A percentile compares a stretch with the other conserved stretches of the same genome.
These are phyloP conservation scores for Alternaria sp. DNA, from an alignment of 2,329 filamentous ascomycete genomes.

Conservation along the genomic window DNA sequence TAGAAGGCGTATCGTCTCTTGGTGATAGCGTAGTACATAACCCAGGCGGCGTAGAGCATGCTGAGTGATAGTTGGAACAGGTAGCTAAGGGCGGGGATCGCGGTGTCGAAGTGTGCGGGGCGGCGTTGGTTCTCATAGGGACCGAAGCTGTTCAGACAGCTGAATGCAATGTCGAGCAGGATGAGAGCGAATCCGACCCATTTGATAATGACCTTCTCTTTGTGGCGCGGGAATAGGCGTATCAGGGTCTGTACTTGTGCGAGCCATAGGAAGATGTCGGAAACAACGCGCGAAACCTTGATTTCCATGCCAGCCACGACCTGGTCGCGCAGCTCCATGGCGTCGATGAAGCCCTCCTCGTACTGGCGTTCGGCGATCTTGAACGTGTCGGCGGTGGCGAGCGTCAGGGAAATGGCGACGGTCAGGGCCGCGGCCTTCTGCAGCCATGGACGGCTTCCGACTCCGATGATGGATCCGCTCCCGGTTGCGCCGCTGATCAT, in stretches of 20 bases:
- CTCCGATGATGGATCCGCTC: constrained; percentile 71
- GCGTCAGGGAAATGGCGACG: constrained; percentile 82
- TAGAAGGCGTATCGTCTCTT: constrained; percentile 92
- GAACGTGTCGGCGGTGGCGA: constrained; percentile 92
- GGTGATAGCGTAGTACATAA: constrained; percentile 90
- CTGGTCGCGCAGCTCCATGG: constrained; percentile 72
- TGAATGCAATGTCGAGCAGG: constrained; percentile 87
- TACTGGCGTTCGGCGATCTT: constrained; percentile 84
- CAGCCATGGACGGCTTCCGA: constrained; percentile 91
- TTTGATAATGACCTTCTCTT: constrained; percentile 98
- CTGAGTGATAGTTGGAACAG: constrained; percentile 87
- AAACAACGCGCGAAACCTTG: constrained; percentile 88
- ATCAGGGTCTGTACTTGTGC: constrained; percentile 97
- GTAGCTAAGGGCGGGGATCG: constrained; percentile 89
- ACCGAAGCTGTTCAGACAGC: constrained; percentile 86
- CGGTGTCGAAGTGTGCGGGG: constrained; percentile 81
- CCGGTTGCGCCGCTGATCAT: constrained; percentile 79
- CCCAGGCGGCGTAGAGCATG: constrained; percentile 89
- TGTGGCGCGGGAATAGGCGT: constrained; percentile 90
- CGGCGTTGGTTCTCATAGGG: constrained; percentile 60
- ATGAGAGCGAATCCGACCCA: constrained; percentile 97
- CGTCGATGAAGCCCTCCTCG: constrained; percentile 77
- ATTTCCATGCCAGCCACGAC: constrained; percentile 87
- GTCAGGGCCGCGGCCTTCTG: constrained; percentile 73
- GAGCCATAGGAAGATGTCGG: constrained; percentile 95